Percentiles rank a stretch among this genome's conserved stretches.
Evolutionary conservation across 805 yeast genomes (phyloP).

Genomic region (Kazachstania psychrophila): DNA sequence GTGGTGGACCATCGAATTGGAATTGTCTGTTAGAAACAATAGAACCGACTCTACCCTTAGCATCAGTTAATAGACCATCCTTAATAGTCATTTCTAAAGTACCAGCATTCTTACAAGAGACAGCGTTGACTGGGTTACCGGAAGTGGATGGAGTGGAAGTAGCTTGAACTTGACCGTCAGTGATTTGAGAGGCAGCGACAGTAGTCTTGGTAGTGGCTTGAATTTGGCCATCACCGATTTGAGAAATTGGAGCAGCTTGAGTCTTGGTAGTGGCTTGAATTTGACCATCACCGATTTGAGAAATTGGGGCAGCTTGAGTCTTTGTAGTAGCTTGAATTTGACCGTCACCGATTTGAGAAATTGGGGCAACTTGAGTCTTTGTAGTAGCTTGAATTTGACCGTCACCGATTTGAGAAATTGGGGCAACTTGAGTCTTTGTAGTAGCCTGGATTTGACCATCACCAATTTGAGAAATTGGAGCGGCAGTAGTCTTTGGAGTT

Average conservation of each 20-base stretch:
- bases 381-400: slow-evolving; percentile 31
- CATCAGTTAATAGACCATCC: slow-evolving; percentile 45
- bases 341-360: slow-evolving; percentile 16
- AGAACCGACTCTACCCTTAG: slow-evolving; percentile 62
- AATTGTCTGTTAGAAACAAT: slow-evolving; percentile 78
- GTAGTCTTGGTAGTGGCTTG: slow-evolving; percentile 26
- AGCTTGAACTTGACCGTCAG: slow-evolving; percentile 28
- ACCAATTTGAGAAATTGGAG: slow-evolving; percentile 31
- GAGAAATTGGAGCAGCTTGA: slow-evolving; percentile 2
- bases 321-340: slow-evolving; percentile 16
- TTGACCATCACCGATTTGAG: slow-evolving; percentile 54
- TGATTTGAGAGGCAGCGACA: slow-evolving; percentile 29
- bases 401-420: slow-evolving; percentile 32
- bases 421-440: slow-evolving; percentile 28
- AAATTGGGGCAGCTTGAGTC: slow-evolving; percentile 32
- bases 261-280: slow-evolving; percentile 33
- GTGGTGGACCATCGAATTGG: slow-evolving; percentile 82
- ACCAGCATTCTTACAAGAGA: slow-evolving; percentile 39
- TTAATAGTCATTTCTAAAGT: slow-evolving; percentile 50
- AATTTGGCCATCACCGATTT: slow-evolving; percentile 28
- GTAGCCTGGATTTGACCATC: slow-evolving; percentile 46
- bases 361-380: slow-evolving; percentile 27
- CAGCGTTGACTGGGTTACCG: slow-evolving; percentile 30
- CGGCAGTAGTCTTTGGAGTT: slow-evolving; percentile 16
- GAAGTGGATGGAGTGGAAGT: slow-evolving; percentile 18